Evolutionary conservation across 1,284 basidiomycete species (phyloP), one percentile per base, ranked within the genome.

Genomic region (Cryptococcus jaspeensis): DNA sequence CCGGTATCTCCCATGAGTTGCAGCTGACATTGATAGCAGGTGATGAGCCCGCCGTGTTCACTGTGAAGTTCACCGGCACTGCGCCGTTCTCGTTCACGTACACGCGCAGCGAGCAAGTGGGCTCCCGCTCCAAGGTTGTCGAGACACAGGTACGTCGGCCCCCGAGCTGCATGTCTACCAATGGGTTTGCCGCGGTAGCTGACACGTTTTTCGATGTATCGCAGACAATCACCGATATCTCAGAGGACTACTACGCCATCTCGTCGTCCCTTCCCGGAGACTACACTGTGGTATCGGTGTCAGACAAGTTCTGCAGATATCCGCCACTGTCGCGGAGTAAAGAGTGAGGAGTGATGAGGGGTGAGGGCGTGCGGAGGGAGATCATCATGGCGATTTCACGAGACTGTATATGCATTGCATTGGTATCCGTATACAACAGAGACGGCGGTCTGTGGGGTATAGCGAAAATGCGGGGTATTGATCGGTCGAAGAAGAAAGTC

Each of bases 61-160:
- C 46, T 45, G 96, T 99, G 78, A 85, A 84, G 11, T 84, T 99
- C 59, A 81, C 86, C 45, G 95, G 95, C 53, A 89, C 90, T 66
- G 88, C 95, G 38, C 95, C 95, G 0, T 99, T 96, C 79, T 89
- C 92, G 1, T 98, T 99, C 77, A 92, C 90, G 0, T 93, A 92
- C 73, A 90, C 92, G 73, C 84, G 91, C 45, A 83, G 83, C 78
- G 66, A 76, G 59, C 47, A 60, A 15, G 51, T 65, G 16, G 63
- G 63, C 4, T 60, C 65, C 11, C 68, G 61, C 43, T 49, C 61
- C 15, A 88, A 86, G 70, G 85, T 93, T 18, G 81, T 92, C 12
- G 92, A 95, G 72, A 92, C 90, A 22, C 91, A 91, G 68, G 72
- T 72, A 50, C 62, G 65, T 56, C 9, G 53, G 56, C 15, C 12